Percentiles rank a stretch among this genome's conserved stretches.
These are phyloP conservation scores for Leccinum rimulosum DNA, from an alignment of 768 basidiomycete genomes.

Conservation along the genomic window DNA sequence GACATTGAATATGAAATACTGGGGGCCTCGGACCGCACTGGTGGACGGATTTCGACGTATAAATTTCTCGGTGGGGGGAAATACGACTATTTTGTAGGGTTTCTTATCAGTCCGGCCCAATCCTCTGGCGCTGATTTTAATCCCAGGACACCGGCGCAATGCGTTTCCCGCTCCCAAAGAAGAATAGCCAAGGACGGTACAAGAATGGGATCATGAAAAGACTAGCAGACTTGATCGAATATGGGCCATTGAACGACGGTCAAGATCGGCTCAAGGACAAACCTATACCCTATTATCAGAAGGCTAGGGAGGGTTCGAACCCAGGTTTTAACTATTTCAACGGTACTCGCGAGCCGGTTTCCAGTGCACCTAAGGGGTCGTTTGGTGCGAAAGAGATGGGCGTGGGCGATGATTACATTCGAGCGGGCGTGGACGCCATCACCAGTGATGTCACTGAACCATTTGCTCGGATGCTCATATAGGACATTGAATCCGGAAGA, in stretches of 20 bases:
- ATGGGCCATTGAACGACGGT: constrained; percentile 23
- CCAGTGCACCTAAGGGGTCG: background rate
- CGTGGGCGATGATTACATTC: constrained; percentile 10
- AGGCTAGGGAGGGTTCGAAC: constrained; percentile 9
- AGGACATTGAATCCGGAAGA: constrained; percentile 18
- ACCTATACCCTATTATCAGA: constrained; percentile 21
- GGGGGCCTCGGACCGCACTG: constrained; percentile 39
- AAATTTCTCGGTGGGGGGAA: constrained; percentile 31
- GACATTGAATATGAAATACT: constrained; percentile 44
- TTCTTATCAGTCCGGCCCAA: too few relatives aligned
- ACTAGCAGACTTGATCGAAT: constrained; percentile 30
- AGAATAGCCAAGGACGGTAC: constrained; percentile 10
- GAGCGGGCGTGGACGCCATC: constrained; percentile 19
- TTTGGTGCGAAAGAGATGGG: constrained; percentile 11
- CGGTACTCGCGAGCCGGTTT: background rate
- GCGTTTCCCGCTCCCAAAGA: constrained; percentile 31
- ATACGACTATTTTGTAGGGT: constrained; percentile 36
- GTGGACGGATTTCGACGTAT: constrained; percentile 46
- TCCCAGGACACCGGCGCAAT: constrained; percentile 38
- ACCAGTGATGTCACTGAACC: constrained; percentile 13
- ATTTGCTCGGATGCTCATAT: constrained; percentile 17
- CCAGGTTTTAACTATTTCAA: constrained; percentile 11
- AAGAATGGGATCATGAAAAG: constrained; percentile 31
- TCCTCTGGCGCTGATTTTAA: background rate
- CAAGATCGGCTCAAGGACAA: constrained; percentile 14